These are phyloP conservation scores for Marasmius tenuissimus DNA, from an alignment of 1,284 basidiomycete species.

Conservation along the genomic window DNA sequence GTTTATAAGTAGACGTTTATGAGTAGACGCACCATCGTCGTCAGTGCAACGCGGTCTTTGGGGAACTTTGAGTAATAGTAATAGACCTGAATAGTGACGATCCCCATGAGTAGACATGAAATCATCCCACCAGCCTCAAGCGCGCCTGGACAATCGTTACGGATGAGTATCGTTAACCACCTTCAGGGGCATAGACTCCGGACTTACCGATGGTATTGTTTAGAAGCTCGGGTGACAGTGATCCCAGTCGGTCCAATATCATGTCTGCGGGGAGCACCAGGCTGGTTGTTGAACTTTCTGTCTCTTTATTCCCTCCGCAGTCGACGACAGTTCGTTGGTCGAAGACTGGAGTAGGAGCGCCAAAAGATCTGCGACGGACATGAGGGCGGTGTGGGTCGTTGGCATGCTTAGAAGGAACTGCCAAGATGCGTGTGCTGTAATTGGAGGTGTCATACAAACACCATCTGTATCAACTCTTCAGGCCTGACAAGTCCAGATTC, in stretches of 20 bases:
- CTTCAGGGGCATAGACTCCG: not conserved
- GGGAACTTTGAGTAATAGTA: constrained; percentile 9
- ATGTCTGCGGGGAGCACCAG: not conserved
- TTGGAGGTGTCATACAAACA: no score
- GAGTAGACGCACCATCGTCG: constrained; percentile 2
- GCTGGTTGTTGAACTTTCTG: not conserved
- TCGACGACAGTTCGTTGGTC: not conserved
- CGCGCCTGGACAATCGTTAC: constrained; percentile 2
- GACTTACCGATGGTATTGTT: not conserved
- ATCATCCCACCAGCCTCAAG: constrained; percentile 7
- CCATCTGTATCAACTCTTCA: no score
- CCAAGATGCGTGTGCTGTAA: no score
- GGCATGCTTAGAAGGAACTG: no score
- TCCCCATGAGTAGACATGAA: constrained; percentile 6
- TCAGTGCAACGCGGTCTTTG: constrained; percentile 3
- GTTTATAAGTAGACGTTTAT: not conserved
- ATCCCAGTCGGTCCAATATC: not conserved
- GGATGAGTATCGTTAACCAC: not conserved
- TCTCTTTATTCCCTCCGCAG: not conserved
- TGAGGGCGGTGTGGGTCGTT: no score
- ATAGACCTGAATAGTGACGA: constrained; percentile 9
- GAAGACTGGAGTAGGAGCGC: not conserved
- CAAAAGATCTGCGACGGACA: no score
- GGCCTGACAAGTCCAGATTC: constrained; percentile 87
- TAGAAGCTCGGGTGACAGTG: not conserved